phyloP scores from a whole-genome alignment of 2,329 filamentous ascomycete species.

The Colletotrichum magnum region DNA sequence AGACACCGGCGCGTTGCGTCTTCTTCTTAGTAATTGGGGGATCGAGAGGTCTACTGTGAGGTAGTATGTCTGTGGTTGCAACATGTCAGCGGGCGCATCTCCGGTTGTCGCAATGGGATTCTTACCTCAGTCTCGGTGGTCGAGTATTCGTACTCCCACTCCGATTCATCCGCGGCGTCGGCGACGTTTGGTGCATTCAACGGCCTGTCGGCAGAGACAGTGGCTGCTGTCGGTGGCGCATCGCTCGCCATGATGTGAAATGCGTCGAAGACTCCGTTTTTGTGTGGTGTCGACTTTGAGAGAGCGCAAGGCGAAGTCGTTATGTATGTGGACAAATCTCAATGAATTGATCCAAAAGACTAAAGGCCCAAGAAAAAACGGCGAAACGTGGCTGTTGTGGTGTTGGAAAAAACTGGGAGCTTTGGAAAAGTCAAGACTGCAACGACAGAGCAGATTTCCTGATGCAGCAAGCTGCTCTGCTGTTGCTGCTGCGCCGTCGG shows the following conservation, averaged over 20 bases:
- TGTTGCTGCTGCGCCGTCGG: background rate
- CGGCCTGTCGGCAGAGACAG: slow-evolving; percentile 22
- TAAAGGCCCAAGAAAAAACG: too few relatives aligned
- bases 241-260: slow-evolving; percentile 31
- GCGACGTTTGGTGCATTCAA: background rate
- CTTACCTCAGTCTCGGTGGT: slow-evolving; percentile 72
- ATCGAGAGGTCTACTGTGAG: slow-evolving; percentile 75
- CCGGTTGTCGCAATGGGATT: background rate
- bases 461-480: slow-evolving; percentile 8
- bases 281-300: slow-evolving; percentile 3
- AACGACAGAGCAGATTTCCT: slow-evolving; percentile 17
- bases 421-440: background rate
- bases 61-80: slow-evolving; percentile 69
- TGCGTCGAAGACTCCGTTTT: slow-evolving; percentile 7
- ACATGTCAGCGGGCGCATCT: slow-evolving; percentile 1
- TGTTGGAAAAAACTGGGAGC: slow-evolving; percentile 2
- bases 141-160: slow-evolving; percentile 79
- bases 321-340: background rate
- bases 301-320: too few relatives aligned
- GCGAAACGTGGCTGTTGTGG: background rate
- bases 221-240: slow-evolving; percentile 23
- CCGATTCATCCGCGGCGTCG: slow-evolving; percentile 65
- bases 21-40: slow-evolving; percentile 65
- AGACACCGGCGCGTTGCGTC: slow-evolving; percentile 42
- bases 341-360: too few relatives aligned